Evolutionary conservation across 163 green algal species (phyloP), one percentile per base, ranked within the genome.

Genomic region (Scenedesmus sp.): DNA sequence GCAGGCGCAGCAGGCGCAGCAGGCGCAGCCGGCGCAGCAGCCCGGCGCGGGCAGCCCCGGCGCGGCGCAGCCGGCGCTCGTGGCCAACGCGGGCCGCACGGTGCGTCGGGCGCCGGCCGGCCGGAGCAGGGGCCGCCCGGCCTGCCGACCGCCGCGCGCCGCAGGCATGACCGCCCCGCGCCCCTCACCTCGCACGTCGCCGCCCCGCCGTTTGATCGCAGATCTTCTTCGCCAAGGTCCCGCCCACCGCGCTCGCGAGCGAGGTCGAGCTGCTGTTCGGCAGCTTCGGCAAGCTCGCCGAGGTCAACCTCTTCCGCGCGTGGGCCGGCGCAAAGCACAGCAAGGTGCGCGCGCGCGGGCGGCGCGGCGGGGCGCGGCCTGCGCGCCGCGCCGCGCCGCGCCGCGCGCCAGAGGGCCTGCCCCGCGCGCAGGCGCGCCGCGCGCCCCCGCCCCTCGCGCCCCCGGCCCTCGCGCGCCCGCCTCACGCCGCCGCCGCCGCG

Each of bases 221-320:
- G 63, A 15, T 82, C 0, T 82, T 82, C 53, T 82, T 82, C 47
- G 75, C 75, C 36, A 75, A 75, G 50, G 56, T 76, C 22, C 44
- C 75, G 1, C 64, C 75, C 15, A 70, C 39, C 18, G 75, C 64
- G 2, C 28, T 62, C 15, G 42, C 51, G 20, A 70, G 44, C 22
- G 75, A 82, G 44, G 33, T 82, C 11, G 63, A 67, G 56, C 10
- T 33, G 33, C 45, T 75, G 33, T 82, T 82, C 31, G 64, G 36
- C 22, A 53, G 50, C 63, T 82, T 69, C 62, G 75, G 63, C 39
- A 60, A 63, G 20, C 29, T 82, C 10, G 54, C 57, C 15, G 75
- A 82, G 56, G 75, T 82, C 20, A 82, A 76, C 63, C 64, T 82
- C 26, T 82, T 82, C 75, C 47, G 64, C 13, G 63, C 75, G 2